A percentile compares a stretch with the other conserved stretches of the same genome.
Conservation (phyloP, 2,329 filamentous ascomycete species). For the Erysiphe pulchra region DNA sequence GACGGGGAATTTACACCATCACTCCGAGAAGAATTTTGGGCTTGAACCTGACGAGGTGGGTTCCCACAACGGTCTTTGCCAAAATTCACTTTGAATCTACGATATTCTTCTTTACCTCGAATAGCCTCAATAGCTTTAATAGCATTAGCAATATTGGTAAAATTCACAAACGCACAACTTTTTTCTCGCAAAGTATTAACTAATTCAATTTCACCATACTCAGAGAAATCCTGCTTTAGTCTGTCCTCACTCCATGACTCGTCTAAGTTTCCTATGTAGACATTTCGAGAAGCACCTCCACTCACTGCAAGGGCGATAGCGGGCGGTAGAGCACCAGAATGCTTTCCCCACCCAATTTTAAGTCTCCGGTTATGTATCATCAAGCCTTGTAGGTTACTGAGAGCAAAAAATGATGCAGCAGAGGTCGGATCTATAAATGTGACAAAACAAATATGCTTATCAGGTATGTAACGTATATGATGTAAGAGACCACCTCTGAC, state of each 20-base stretch:
- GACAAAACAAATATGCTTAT: conserved; percentile 99
- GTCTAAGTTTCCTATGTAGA: conserved; percentile 93
- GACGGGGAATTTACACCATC: conserved; percentile 32
- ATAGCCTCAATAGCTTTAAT: conserved; percentile 98
- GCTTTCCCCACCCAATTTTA: conserved; percentile 99
- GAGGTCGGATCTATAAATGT: conserved; percentile 98
- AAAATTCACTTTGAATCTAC: conserved; percentile 98
- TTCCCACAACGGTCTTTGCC: conserved; percentile 97
- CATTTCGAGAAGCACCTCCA: conserved; percentile 90
- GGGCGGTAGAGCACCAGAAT: conserved; percentile 83
- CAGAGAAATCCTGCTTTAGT: conserved; percentile 83
- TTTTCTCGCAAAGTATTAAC: conserved; percentile 94
- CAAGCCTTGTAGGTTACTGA: conserved; percentile 88
- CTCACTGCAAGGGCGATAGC: conserved; percentile 91
- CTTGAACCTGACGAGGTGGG: conserved; percentile 61
- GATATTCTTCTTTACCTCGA: conserved; percentile 85
- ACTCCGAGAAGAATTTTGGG: conserved; percentile 37
- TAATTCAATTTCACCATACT: conserved; percentile 92
- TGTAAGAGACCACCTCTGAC: conserved; percentile 86
- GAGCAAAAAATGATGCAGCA: conserved; percentile 87
- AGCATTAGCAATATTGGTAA: conserved; percentile 97
- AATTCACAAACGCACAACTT: conserved; percentile 98
- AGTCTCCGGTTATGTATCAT: conserved; percentile 98
- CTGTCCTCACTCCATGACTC: conserved; percentile 95
- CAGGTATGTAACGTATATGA: conserved; percentile 95